phyloP scores from a whole-genome alignment of 2,329 filamentous ascomycete genomes.

The Trichoderma sp. region DNA sequence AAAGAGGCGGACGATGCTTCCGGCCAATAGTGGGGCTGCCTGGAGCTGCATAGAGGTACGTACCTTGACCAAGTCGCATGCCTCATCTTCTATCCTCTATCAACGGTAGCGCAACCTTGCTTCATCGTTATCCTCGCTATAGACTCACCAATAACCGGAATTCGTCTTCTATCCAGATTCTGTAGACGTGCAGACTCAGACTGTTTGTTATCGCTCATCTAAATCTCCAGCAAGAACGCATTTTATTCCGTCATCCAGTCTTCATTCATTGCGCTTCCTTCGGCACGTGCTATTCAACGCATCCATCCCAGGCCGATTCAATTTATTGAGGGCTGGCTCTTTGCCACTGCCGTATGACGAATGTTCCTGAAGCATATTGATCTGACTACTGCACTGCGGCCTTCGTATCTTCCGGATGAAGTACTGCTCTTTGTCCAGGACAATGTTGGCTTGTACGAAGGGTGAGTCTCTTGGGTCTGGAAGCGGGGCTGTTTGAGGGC shows the following conservation, averaged over 20 bases:
- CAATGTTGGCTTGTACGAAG: constrained; percentile 95
- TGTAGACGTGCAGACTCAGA: neutral
- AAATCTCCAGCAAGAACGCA: too few species aligned
- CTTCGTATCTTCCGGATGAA: constrained; percentile 89
- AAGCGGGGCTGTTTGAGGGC: neutral
- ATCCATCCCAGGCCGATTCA: neutral
- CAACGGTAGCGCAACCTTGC: neutral
- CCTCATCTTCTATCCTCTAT: neutral
- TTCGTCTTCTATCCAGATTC: neutral
- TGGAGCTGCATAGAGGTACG: neutral
- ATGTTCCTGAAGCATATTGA: constrained; percentile 98
- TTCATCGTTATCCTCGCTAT: neutral
- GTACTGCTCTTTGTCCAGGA: constrained; percentile 94
- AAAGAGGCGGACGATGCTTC: neutral
- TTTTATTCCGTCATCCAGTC: neutral
- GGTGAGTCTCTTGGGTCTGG: constrained; percentile 57
- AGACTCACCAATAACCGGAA: neutral
- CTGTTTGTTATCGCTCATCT: neutral
- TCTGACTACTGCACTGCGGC: constrained; percentile 92
- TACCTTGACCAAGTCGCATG: neutral
- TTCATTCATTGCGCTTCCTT: neutral
- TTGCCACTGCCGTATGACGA: constrained; percentile 55
- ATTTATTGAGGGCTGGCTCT: constrained; percentile 15
- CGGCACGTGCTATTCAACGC: constrained; percentile 5
- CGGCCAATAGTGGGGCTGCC: neutral